A percentile compares a stretch with the other conserved stretches of the same genome.
Evolutionary conservation across 2,329 filamentous ascomycete species (phyloP).

Genomic region (Bertia moriformis): DNA sequence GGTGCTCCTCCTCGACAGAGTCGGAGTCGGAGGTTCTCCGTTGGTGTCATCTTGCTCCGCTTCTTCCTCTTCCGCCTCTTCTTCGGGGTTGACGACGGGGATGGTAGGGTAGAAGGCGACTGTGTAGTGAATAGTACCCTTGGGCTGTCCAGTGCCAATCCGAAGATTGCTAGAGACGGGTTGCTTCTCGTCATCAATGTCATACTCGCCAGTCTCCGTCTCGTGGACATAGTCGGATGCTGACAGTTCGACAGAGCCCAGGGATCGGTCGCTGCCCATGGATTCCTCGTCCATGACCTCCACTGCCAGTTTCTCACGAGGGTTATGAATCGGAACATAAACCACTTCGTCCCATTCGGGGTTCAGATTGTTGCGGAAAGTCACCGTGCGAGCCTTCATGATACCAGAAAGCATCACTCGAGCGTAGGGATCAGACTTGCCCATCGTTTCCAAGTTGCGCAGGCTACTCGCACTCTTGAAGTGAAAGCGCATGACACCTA

Average conservation of each 20-base stretch:
- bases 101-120: slow-evolving; percentile 87
- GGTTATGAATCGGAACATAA: slow-evolving; percentile 78
- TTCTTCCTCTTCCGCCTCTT: slow-evolving; percentile 51
- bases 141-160: slow-evolving; percentile 51
- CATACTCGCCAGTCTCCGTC: slow-evolving; percentile 66
- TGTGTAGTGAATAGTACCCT: slow-evolving; percentile 64
- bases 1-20: slow-evolving; percentile 1
- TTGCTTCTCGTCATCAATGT: slow-evolving; percentile 63
- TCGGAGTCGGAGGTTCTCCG: slow-evolving; percentile 9
- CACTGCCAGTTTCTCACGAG: slow-evolving; percentile 68
- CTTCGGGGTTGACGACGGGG: slow-evolving; percentile 74
- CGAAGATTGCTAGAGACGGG: slow-evolving; percentile 53
- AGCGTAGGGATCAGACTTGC: slow-evolving; percentile 92
- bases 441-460: slow-evolving; percentile 84
- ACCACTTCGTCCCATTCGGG: slow-evolving; percentile 92
- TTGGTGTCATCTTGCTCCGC: slow-evolving; percentile 21
- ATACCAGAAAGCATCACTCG: slow-evolving; percentile 80
- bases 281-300: slow-evolving; percentile 97
- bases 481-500: slow-evolving; percentile 89
- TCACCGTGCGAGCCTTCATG: slow-evolving; percentile 82
- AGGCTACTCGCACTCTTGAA: slow-evolving; percentile 72
- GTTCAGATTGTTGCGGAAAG: slow-evolving; percentile 88
- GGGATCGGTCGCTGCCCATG: slow-evolving; percentile 74
- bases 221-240: slow-evolving; percentile 68
- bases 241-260: slow-evolving; percentile 67